These are phyloP conservation scores for Colletotrichum sp. DNA, from an alignment of 2,329 filamentous ascomycete genomes.

Conservation along the genomic window DNA sequence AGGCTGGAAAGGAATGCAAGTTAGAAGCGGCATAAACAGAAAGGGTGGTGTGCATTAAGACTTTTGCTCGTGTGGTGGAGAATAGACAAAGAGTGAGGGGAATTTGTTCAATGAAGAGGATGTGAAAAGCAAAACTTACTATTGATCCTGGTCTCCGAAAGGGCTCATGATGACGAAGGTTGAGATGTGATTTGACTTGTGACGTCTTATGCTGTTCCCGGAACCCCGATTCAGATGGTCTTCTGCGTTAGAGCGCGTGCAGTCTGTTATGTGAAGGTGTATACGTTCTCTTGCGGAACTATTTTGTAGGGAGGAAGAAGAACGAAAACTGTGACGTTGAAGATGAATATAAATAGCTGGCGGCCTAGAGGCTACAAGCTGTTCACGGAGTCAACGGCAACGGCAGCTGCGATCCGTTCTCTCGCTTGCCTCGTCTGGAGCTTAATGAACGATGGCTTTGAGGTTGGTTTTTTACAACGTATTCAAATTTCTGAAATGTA, in stretches of 20 bases:
- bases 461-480: rapidly evolving
- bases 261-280: background rate
- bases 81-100: background rate
- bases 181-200: background rate
- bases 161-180: background rate
- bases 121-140: background rate
- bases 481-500: background rate
- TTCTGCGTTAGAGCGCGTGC: rapidly evolving
- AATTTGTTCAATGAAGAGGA: background rate
- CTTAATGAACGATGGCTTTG: background rate
- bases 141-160: background rate
- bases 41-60: rapidly evolving
- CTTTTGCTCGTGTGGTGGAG: background rate
- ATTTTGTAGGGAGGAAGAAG: background rate
- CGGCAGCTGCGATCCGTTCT: background rate
- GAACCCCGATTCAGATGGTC: background rate
- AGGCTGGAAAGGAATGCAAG: background rate
- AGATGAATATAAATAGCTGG: background rate
- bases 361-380: background rate
- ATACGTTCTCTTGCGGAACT: background rate
- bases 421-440: background rate
- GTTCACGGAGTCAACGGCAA: background rate
- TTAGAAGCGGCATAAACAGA: background rate
- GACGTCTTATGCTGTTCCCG: background rate
- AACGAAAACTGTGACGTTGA: background rate